Base-by-base conservation (phyloP, 352 stramenopile species). In the Pythium apleroticum region DNA sequence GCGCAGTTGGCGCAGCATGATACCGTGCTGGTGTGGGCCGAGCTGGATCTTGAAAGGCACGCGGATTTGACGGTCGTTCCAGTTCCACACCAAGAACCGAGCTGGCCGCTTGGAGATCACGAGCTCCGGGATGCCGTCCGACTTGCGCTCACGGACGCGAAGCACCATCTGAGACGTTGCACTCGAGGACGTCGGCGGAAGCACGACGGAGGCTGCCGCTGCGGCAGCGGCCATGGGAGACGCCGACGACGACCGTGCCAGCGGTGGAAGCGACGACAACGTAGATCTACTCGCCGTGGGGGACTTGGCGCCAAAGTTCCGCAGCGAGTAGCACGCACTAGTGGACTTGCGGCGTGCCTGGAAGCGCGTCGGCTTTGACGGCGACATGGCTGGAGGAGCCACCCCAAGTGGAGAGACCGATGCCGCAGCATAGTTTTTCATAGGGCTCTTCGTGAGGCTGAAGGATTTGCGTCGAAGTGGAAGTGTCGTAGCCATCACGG, bases 1-100 rank as follows among this genome's bases (percentile, higher is more conserved):
- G n/a, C 85, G 83, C 22, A 94, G 60, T 52, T 94, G 85, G 3
- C 76, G 71, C n/a, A 94, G 46, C 85, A 94, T 94, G 52, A 94
- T 75, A 7, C 78, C 75, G 49, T 94, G 85, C 63, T 94, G 85
- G 9, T 88, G 75, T 37, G 85, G 83, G 0, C 85, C 85, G 30
- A 94, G 73, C 49, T 78, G 60, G 37, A 90, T 83, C 58, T 72
- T 68, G 57, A 80, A 71, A 4, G 80, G 80, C 14, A 83, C 70
- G 11, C 78, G 76, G 48, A 88, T 55, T 17, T 81, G 76, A 12
- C 77, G 75, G 59, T 91, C 76, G 19, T 81, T 77, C 75, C 77
- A 90, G 31, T 90, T 80, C 80, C 79, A 91, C 1, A 83, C 77
- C 1, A 88, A 52, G 43, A 74, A 73, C 1, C 65, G 75, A 33